A percentile compares a stretch with the other conserved stretches of the same genome.
These are phyloP conservation scores for Solanum tacnaense DNA, from an alignment of 257 asterid species.

Conservation along the genomic window DNA sequence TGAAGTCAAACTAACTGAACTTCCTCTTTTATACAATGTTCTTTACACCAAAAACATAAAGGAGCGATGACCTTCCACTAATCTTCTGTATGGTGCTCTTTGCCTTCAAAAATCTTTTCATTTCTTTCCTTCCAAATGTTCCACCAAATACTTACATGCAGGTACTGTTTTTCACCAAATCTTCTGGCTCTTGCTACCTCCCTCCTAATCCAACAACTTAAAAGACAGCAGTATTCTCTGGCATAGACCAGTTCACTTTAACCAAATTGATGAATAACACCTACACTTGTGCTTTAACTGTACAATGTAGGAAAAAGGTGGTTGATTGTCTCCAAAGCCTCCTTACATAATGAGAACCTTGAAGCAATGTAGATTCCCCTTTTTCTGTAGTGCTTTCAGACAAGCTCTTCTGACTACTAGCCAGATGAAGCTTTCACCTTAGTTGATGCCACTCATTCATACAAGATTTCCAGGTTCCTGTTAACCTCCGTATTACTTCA, in stretches of 20 bases:
- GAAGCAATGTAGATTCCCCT: not conserved
- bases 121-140: not conserved
- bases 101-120: not conserved
- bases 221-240: not conserved
- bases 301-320: not conserved
- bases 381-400: not conserved
- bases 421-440: not conserved
- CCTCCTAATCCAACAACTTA: not conserved
- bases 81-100: not conserved
- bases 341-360: not conserved
- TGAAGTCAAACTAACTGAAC: not conserved
- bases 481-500: not conserved
- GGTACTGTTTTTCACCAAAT: not conserved
- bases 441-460: not conserved
- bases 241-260: not conserved
- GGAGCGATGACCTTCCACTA: not conserved
- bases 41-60: not conserved
- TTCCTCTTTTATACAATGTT: not conserved
- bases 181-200: not conserved
- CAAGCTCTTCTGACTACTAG: not conserved
- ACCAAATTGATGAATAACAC: not conserved
- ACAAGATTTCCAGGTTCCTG: not conserved
- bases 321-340: not conserved
- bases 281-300: not conserved
- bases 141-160: not conserved